These are phyloP conservation scores for Nemania abortiva DNA, from an alignment of 2,329 filamentous ascomycete species.

Conservation along the genomic window DNA sequence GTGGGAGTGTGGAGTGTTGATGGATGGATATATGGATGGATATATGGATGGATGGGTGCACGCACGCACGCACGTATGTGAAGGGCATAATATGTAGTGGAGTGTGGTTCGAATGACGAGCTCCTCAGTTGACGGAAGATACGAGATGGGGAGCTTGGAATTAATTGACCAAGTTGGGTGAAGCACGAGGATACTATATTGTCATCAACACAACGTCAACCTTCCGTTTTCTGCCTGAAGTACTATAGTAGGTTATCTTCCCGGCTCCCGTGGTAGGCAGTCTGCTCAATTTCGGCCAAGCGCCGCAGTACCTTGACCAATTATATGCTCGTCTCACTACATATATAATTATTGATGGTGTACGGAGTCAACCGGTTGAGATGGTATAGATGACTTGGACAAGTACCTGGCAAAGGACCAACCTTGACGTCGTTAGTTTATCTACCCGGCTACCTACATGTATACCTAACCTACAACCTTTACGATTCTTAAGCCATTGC, in stretches of 20 bases:
- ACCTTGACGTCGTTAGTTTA: neutral
- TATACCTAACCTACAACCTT: neutral
- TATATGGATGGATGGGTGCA: neutral
- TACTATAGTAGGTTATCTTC: neutral
- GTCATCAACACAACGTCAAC: neutral
- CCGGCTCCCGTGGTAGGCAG: neutral
- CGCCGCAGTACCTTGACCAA: conserved; percentile 12
- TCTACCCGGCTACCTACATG: conserved; percentile 4
- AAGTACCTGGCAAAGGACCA: neutral
- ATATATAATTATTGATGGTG: neutral
- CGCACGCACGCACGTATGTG: neutral
- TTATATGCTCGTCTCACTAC: conserved; percentile 3
- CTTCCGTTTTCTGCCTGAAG: neutral
- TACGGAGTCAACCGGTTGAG: neutral
- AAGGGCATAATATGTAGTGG: neutral
- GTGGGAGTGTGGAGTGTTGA: neutral
- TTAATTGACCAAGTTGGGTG: conserved; percentile 9
- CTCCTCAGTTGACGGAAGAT: neutral
- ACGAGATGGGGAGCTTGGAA: conserved; percentile 5
- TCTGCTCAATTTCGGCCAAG: neutral
- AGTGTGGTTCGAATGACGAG: neutral
- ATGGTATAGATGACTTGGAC: neutral
- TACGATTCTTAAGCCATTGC: neutral
- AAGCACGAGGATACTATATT: conserved; percentile 1
- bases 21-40: too few relatives aligned